phyloP scores from a whole-genome alignment of 345 rosid species.

The Dovyalis caffra region DNA sequence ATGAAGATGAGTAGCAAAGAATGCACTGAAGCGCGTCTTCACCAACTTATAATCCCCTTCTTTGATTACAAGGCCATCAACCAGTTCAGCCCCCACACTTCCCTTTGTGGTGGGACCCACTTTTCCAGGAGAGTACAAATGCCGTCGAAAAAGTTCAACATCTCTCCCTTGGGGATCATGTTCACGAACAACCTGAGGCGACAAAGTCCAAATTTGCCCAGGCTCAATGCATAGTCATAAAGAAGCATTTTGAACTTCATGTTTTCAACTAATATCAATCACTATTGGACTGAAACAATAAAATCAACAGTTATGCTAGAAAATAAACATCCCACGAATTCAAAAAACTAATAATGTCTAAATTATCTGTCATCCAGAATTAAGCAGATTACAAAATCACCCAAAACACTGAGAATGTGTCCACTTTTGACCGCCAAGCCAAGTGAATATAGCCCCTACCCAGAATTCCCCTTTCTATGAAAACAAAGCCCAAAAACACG shows the following conservation, averaged over 20 bases:
- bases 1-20: conserved; percentile 72
- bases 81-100: conserved; percentile 59
- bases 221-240: background rate
- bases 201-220: background rate
- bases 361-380: background rate
- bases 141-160: conserved; percentile 69
- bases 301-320: no score
- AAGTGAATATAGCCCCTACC: background rate
- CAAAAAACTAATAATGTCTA: background rate
- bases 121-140: conserved; percentile 49
- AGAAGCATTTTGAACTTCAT: background rate
- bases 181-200: conserved; percentile 67
- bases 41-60: conserved; percentile 80
- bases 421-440: background rate
- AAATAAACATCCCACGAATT: background rate
- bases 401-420: background rate
- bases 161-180: conserved; percentile 81
- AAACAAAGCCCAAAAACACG: background rate
- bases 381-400: background rate
- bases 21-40: conserved; percentile 88
- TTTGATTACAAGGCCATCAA: conserved; percentile 62
- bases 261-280: background rate
- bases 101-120: conserved; percentile 63
- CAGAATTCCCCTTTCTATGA: background rate
- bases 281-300: background rate